These are phyloP conservation scores for Ochetophila trinervis DNA, from an alignment of 306 rosid genomes.

Conservation along the genomic window DNA sequence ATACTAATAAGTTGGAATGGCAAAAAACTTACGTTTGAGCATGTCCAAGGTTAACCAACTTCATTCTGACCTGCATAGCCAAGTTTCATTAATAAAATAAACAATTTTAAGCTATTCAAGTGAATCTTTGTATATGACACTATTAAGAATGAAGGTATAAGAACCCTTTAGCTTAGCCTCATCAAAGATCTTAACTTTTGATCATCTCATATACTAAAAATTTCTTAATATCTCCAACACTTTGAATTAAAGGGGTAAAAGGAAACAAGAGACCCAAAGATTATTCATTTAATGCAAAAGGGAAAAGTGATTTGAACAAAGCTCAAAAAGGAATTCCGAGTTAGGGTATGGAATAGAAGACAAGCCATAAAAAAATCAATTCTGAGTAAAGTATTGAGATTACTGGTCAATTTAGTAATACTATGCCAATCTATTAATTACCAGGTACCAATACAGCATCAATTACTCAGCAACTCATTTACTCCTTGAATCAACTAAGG, in stretches of 20 bases:
- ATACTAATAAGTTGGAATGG: conserved; percentile 19
- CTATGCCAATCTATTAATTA: too few species aligned
- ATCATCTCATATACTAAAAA: conserved; percentile 11
- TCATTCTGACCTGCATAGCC: conserved; percentile 77
- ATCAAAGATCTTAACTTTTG: conserved; percentile 6
- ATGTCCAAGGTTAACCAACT: conserved; percentile 78
- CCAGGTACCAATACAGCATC: too few species aligned
- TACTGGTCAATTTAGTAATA: not conserved
- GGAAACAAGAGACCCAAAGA: not conserved
- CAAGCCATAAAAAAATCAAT: not conserved
- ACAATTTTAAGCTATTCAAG: conserved; percentile 1
- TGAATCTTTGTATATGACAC: not conserved
- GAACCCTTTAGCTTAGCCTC: conserved; percentile 7
- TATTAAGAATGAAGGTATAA: not conserved
- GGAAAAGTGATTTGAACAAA: not conserved
- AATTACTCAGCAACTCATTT: too few species aligned
- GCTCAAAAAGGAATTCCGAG: not conserved
- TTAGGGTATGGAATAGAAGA: not conserved
- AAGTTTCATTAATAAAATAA: conserved; percentile 25
- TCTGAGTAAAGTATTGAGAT: not conserved
- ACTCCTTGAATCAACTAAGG: too few species aligned
- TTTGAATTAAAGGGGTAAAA: not conserved
- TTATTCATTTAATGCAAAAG: not conserved
- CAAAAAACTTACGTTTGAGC: conserved; percentile 68
- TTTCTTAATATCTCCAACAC: not conserved